phyloP scores from a whole-genome alignment of 148 eudicot genomes.

The Rheum nobile region DNA sequence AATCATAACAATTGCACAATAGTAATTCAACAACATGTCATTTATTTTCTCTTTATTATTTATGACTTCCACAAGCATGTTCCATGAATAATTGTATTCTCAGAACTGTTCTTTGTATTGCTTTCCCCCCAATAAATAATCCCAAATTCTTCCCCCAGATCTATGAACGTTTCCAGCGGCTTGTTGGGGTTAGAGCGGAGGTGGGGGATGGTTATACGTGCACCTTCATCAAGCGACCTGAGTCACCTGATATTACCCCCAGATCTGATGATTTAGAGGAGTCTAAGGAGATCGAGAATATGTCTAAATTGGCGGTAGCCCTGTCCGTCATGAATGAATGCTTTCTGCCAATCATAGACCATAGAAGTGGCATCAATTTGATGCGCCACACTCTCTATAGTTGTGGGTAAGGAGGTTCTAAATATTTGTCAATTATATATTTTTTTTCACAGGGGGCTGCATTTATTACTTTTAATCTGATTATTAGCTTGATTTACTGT shows the following conservation, averaged over 20 bases:
- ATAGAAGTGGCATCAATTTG: conserved; percentile 64
- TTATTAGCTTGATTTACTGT: not conserved
- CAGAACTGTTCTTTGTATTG: not conserved
- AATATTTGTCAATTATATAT: not conserved
- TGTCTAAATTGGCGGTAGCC: conserved; percentile 86
- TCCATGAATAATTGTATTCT: not conserved
- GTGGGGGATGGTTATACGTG: conserved; percentile 74
- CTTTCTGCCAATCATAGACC: conserved; percentile 81
- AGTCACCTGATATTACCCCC: conserved; percentile 31
- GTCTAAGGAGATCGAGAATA: conserved; percentile 44
- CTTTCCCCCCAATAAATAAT: not conserved
- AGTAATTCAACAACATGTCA: not conserved
- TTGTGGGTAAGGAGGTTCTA: conserved; percentile 58
- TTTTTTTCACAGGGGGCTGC: not conserved
- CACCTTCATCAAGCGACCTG: conserved; percentile 55
- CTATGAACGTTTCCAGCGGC: conserved; percentile 37
- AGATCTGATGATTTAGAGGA: conserved; percentile 15
- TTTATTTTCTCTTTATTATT: not conserved
- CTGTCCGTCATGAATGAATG: conserved; percentile 79
- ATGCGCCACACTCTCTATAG: conserved; percentile 66
- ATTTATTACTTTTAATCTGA: not conserved
- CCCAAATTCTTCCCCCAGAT: conserved; percentile 27
- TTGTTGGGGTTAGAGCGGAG: conserved; percentile 52
- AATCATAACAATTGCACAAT: too few species aligned
- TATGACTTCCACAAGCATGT: not conserved